Base-by-base conservation (phyloP, 2,329 filamentous ascomycete species). In the Stemphylium beticola region DNA sequence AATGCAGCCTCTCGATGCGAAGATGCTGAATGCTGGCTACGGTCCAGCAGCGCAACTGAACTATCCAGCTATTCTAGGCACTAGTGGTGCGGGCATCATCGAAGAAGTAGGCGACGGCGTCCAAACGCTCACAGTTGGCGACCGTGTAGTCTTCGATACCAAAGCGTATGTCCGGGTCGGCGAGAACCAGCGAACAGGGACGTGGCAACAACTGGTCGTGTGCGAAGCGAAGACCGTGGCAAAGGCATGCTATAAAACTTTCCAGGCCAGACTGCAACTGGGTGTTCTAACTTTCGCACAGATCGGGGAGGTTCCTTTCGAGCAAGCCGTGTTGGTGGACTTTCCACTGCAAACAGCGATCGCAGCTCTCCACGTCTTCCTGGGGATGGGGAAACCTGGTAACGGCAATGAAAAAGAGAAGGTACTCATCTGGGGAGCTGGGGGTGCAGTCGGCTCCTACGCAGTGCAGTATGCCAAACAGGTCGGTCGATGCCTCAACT, bases 71-170 rank as follows among this genome's bases (percentile, higher is more conserved):
- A 32, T 65, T n/a, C 60, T 71, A 15, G 63, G 62, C 20, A 61
- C 56, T 1, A 64, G 61, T 34, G 60, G 64, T 49, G 67, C 63
- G 2, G 80, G 79, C 8, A 65, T 78, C 0, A 68, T 82, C 17
- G 77, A 81, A 59, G 79, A 79, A 58, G 66, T 82, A 10, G 77
- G 78, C 26, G 71, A 77, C 18, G 77, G 72, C 6, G 79, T 82
- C 4, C 67, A 64, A 4, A 70, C 73, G 4, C 70, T 80, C 49
- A 69, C 73, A 40, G 64, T 77, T 3, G 81, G 81, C 14, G 75
- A 81, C 44, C 68, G 77, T 33, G 79, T 81, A 2, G 58, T 68
- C 9, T 69, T 68, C 32, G 61, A 69, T 40, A 68, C 62, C 4
- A 59, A 46, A 34, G 60, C 65, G 2, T 63, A 65, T 46, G 62